Base-by-base conservation (phyloP, 768 basidiomycete species). In the Cubamyces sp. region DNA sequence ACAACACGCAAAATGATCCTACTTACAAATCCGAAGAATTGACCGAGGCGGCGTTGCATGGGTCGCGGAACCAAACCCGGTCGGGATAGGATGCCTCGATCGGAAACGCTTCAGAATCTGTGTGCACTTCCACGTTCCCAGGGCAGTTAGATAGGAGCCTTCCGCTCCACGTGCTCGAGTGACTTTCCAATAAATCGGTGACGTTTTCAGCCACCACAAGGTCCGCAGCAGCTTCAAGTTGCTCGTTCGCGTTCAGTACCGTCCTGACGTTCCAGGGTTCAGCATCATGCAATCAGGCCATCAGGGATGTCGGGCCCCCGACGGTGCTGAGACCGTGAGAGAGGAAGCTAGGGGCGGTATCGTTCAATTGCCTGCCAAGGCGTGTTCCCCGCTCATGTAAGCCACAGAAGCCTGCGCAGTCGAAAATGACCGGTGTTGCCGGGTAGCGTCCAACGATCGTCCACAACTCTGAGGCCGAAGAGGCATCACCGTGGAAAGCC, bases 271-370 rank as follows among this genome's bases (percentile, higher is more conserved):
- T 39, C 48, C 54, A 25, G 40, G 54, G 40, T 25, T 42, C 37
- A 42, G 28, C 30, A 55, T 53, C 43, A 47, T 15, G 57, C 52
- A 26, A 58, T 54, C 62, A 59, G 23, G 19, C 26, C 56, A 58
- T 63, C 62, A 63, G 62, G 62, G 46, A 58, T 45, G 46, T 21
- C 62, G 62, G 62, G 51, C 21, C 51, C 62, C 62, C 62, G 62
- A 57, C 45, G 45, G 37, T 63, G 53, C 50, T 48, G 52, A 54
- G 30, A 21, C 41, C 57, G 57, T 59, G 57, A 45, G 57, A 58
- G 56, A 6, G 23, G 4, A 30, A 25, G 26, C 48, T 12, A 21
- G 19, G 39, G 39, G 37, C 19, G 11, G 15, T 18, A 30, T 51
- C 19, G 12, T 53, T 21, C 3, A 28, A 15, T 26, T 49, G 16